Percentiles rank a stretch among this genome's conserved stretches.
phyloP scores from a whole-genome alignment of 805 yeast genomes.

The Gaillardinia entomophila region DNA sequence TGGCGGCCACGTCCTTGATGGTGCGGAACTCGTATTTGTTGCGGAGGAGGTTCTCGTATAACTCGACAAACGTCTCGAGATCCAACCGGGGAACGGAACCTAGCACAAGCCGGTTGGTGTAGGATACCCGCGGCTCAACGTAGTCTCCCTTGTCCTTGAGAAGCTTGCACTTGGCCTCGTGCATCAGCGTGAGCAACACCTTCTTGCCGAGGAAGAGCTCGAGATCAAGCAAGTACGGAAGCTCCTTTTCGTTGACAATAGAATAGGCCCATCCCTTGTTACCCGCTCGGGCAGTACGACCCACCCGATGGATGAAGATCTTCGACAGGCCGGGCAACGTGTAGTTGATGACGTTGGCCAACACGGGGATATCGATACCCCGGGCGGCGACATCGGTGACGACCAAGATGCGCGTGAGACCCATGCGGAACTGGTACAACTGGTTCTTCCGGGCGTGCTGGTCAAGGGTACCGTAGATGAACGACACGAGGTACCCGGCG shows the following conservation, averaged over 20 bases:
- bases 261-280: conserved; percentile 97
- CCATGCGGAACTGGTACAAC: conserved; percentile 76
- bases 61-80: conserved; percentile 68
- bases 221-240: conserved; percentile 85
- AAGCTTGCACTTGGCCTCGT: conserved; percentile 53
- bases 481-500: conserved; percentile 83
- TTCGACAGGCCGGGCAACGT: conserved; percentile 89
- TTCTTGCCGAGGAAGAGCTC: conserved; percentile 87
- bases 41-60: conserved; percentile 53
- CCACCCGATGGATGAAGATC: conserved; percentile 94
- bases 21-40: conserved; percentile 64
- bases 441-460: conserved; percentile 93
- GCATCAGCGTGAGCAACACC: conserved; percentile 64
- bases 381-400: conserved; percentile 99
- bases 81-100: conserved; percentile 76
- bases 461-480: conserved; percentile 90
- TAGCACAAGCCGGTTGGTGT: conserved; percentile 69
- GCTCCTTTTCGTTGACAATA: conserved; percentile 74
- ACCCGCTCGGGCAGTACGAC: conserved; percentile 99
- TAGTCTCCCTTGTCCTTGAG: conserved; percentile 39
- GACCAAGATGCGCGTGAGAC: conserved; percentile 78
- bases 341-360: conserved; percentile 91
- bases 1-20: conserved; percentile 63
- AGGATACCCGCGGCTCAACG: conserved; percentile 57
- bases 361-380: conserved; percentile 96